Evolutionary conservation across 2,329 filamentous ascomycete genomes (phyloP).

Genomic region (Tolypocladium amazonense): DNA sequence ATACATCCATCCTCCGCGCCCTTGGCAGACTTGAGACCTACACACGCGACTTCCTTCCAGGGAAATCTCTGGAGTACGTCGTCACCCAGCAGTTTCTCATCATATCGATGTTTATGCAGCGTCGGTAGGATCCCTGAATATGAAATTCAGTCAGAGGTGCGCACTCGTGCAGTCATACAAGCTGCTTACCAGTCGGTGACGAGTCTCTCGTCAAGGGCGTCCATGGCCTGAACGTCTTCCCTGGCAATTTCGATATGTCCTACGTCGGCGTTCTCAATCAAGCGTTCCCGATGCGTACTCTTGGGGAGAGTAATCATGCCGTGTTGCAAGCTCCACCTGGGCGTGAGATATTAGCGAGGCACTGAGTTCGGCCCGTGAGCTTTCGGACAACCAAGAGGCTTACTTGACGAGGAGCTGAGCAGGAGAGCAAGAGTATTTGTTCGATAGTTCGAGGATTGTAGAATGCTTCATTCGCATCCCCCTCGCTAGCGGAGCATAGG

Average conservation of each 20-base stretch:
- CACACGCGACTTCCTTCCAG: too few relatives aligned
- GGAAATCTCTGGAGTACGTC: not conserved
- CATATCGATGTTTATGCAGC: not conserved
- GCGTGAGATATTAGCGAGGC: not conserved
- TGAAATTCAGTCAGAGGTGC: not conserved
- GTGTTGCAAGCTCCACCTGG: slow-evolving; percentile 66
- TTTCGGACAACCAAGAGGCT: slow-evolving; percentile 2
- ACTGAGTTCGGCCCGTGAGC: not conserved
- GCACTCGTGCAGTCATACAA: not conserved
- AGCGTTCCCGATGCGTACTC: slow-evolving; percentile 51
- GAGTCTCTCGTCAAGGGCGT: slow-evolving; percentile 58
- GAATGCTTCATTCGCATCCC: slow-evolving; percentile 60
- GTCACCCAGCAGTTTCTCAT: not conserved
- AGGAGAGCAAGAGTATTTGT: slow-evolving; percentile 59
- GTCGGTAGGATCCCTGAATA: slow-evolving; percentile 2
- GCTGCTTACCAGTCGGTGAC: slow-evolving; percentile 53
- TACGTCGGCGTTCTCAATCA: slow-evolving; percentile 54
- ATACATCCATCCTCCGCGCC: not conserved
- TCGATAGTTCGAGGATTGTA: slow-evolving; percentile 47
- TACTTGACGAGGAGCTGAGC: slow-evolving; percentile 60
- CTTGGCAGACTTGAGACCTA: not conserved
- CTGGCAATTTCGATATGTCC: slow-evolving; percentile 48
- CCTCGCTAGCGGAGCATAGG: slow-evolving; percentile 68
- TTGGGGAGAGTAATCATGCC: slow-evolving; percentile 65
- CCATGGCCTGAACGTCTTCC: slow-evolving; percentile 53